phyloP scores from a whole-genome alignment of 2,329 filamentous ascomycete genomes.

The Ascochyta pisi region DNA sequence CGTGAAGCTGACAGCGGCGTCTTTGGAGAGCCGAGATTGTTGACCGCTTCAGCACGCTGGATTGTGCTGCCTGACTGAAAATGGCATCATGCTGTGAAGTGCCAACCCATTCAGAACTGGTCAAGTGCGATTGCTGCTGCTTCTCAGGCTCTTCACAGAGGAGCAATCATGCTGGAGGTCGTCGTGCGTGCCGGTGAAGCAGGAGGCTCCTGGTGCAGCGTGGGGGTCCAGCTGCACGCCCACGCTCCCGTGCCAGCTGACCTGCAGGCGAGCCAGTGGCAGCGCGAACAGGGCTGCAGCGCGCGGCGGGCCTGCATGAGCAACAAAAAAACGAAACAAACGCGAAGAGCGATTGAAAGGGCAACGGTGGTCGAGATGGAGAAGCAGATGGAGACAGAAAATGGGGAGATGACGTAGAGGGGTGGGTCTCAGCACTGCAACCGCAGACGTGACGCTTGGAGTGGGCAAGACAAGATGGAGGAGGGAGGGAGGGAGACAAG shows the following conservation, averaged over 20 bases:
- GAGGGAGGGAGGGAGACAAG: neutral
- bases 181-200: neutral
- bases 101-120: neutral
- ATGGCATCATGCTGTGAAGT: neutral
- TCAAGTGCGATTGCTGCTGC: neutral
- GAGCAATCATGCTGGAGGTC: neutral
- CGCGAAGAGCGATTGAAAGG: slow-evolving; percentile 22
- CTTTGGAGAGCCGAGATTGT: slow-evolving; percentile 13
- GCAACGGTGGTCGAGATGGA: slow-evolving; percentile 8
- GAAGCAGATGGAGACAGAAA: slow-evolving; percentile 3
- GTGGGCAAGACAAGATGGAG: neutral
- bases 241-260: slow-evolving; percentile 13
- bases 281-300: slow-evolving; percentile 2
- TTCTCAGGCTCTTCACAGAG: neutral
- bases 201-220: slow-evolving; percentile 3
- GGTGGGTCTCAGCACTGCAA: slow-evolving; percentile 4
- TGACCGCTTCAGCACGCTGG: neutral
- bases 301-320: slow-evolving; percentile 14
- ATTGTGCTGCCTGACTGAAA: neutral
- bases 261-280: slow-evolving; percentile 29
- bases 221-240: slow-evolving; percentile 16
- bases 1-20: neutral
- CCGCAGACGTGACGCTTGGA: slow-evolving; percentile 6
- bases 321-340: slow-evolving; percentile 18
- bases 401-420: slow-evolving; percentile 10